Evolutionary conservation across 2,329 filamentous ascomycete genomes (phyloP).

Genomic region (Sporothrix euskadiensis): DNA sequence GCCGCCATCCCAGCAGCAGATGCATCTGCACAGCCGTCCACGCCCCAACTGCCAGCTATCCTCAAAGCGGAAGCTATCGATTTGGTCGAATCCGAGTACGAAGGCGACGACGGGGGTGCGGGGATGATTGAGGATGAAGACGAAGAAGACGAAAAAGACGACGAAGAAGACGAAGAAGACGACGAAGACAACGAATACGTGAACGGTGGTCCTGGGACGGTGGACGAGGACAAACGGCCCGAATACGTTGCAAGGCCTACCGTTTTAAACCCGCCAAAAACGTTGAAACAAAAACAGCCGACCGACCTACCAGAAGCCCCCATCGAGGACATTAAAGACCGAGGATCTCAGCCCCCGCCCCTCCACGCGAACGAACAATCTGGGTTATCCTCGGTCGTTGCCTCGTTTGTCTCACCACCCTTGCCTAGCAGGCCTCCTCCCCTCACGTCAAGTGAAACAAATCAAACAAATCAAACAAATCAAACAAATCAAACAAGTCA

Average conservation of each 20-base stretch:
- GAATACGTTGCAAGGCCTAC: not conserved
- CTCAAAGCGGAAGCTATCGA: constrained; percentile 23
- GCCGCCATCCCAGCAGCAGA: not conserved
- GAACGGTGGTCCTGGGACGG: not conserved
- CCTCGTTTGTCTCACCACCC: not conserved
- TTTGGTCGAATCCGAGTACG: constrained; percentile 12
- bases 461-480: not conserved
- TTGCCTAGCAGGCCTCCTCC: not conserved
- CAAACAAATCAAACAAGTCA: not conserved
- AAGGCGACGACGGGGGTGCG: constrained; percentile 12
- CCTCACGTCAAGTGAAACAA: not conserved
- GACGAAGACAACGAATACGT: not conserved
- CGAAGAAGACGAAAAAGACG: not conserved
- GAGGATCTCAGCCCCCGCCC: not conserved
- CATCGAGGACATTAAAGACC: not conserved
- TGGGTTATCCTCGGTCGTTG: not conserved
- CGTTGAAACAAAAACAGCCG: not conserved
- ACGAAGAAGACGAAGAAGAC: not conserved
- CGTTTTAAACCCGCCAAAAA: too few relatives aligned
- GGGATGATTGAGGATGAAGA: constrained; percentile 18
- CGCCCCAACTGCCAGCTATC: constrained; percentile 15
- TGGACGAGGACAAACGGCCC: constrained; percentile 1
- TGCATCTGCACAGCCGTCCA: not conserved
- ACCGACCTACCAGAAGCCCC: not conserved
- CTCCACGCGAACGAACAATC: not conserved